phyloP scores from a whole-genome alignment of 352 stramenopile genomes.

The Phytophthora sp. region DNA sequence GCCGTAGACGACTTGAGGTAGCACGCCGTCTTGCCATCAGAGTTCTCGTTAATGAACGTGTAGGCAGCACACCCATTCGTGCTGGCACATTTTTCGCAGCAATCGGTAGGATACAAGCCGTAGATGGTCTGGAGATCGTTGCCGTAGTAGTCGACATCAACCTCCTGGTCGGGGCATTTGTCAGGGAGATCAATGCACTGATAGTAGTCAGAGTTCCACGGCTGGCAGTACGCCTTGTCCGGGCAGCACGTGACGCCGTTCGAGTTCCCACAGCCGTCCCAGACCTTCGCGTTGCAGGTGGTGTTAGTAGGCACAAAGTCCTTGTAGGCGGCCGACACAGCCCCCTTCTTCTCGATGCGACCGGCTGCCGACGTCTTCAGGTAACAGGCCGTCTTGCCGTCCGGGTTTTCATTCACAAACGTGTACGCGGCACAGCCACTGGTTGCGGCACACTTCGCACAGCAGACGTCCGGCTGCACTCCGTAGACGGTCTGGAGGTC shows the following conservation, averaged over 20 bases:
- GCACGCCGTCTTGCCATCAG: conserved; percentile 53
- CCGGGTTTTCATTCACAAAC: conserved; percentile 66
- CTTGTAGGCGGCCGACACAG: conserved; percentile 42
- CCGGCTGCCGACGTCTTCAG: conserved; percentile 46
- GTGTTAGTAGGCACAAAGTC: conserved; percentile 17
- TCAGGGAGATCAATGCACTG: conserved; percentile 48
- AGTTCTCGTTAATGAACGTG: conserved; percentile 68
- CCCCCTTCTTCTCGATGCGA: conserved; percentile 44
- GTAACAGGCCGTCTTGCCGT: conserved; percentile 62
- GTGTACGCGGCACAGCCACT: conserved; percentile 62
- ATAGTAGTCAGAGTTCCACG: conserved; percentile 68
- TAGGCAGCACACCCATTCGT: conserved; percentile 57
- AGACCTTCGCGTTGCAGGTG: conserved; percentile 35
- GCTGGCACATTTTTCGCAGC: conserved; percentile 47
- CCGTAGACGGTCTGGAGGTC: conserved; percentile 52
- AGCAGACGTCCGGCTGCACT: conserved; percentile 45
- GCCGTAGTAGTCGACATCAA: conserved; percentile 58
- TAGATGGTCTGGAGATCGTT: conserved; percentile 55
- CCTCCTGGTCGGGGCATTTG: conserved; percentile 48
- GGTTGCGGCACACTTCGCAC: conserved; percentile 45
- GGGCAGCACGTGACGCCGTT: conserved; percentile 51
- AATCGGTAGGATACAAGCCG: conserved; percentile 42
- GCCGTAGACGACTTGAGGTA: conserved; percentile 53
- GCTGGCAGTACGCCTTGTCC: conserved; percentile 53
- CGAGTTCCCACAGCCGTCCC: conserved; percentile 42